A percentile compares a stretch with the other conserved stretches of the same genome.
phyloP scores from a whole-genome alignment of 306 rosid species.

The Glycine latifolia region DNA sequence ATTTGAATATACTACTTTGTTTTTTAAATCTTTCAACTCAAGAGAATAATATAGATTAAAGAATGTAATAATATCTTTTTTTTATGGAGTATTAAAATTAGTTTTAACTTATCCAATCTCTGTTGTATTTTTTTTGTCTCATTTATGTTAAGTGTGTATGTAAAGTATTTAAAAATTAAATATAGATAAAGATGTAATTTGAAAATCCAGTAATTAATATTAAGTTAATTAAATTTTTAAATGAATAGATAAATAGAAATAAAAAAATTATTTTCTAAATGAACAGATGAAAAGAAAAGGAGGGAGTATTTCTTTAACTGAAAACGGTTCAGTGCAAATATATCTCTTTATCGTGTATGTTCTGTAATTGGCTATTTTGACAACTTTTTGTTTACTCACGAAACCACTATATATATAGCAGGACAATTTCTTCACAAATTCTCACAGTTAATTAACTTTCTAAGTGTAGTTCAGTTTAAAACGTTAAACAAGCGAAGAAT shows the following conservation, averaged over 20 bases:
- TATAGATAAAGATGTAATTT: not conserved
- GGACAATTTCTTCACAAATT: slow-evolving; percentile 35
- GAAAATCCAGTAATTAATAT: not conserved
- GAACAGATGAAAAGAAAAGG: too few relatives aligned
- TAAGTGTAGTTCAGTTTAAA: slow-evolving; percentile 18
- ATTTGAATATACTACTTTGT: not conserved
- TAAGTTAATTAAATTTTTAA: too few relatives aligned
- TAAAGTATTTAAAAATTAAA: not conserved
- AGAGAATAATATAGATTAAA: too few relatives aligned
- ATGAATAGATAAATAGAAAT: too few relatives aligned
- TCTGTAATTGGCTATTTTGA: slow-evolving; percentile 33
- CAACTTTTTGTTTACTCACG: too few relatives aligned
- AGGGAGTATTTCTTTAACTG: too few relatives aligned
- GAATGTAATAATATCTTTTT: not conserved
- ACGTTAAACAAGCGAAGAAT: slow-evolving; percentile 30
- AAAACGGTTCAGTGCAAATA: slow-evolving; percentile 5
- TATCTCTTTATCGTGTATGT: slow-evolving; percentile 16
- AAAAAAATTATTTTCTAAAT: too few relatives aligned
- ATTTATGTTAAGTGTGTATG: not conserved
- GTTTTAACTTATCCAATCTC: not conserved
- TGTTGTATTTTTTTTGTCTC: not conserved
- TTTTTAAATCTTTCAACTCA: too few relatives aligned
- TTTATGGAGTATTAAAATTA: not conserved
- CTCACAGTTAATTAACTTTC: slow-evolving; percentile 16
- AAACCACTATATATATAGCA: not conserved